Conservation (phyloP, 192 early-diverging fungal species). For the Dimargaris verticillata region DNA sequence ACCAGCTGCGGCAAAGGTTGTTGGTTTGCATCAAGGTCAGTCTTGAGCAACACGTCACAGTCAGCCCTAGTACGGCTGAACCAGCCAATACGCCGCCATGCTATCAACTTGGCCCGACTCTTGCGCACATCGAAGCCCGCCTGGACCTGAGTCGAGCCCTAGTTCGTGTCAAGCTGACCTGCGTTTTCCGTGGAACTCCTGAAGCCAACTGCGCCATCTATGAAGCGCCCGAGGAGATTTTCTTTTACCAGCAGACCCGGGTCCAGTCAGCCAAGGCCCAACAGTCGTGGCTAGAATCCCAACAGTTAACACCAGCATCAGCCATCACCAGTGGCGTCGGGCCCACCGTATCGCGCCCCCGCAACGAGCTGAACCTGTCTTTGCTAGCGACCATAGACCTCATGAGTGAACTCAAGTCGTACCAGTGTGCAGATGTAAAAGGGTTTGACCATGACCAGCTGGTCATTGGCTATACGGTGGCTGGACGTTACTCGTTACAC, state of each 20-base stretch:
- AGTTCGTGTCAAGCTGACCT: not conserved
- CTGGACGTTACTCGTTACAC: not conserved
- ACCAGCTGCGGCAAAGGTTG: not conserved
- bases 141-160: not conserved
- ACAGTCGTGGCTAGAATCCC: not conserved
- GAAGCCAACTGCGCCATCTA: not conserved
- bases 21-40: not conserved
- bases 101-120: not conserved
- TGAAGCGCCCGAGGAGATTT: not conserved
- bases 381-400: not conserved
- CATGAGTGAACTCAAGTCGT: not conserved
- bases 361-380: not conserved
- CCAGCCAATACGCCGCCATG: not conserved
- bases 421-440: not conserved
- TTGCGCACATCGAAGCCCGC: not conserved
- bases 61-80: not conserved
- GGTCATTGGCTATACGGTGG: constrained; percentile 2
- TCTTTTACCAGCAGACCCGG: not conserved
- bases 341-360: not conserved
- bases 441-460: too few relatives aligned
- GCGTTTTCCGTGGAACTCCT: not conserved
- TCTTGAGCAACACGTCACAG: not conserved
- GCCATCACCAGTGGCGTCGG: not conserved
- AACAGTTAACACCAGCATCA: not conserved
- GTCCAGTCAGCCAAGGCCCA: not conserved